Evolutionary conservation across 2,329 filamentous ascomycete species (phyloP), one percentile per base, ranked within the genome.

Genomic region (Sclerotiophoma versabilis): DNA sequence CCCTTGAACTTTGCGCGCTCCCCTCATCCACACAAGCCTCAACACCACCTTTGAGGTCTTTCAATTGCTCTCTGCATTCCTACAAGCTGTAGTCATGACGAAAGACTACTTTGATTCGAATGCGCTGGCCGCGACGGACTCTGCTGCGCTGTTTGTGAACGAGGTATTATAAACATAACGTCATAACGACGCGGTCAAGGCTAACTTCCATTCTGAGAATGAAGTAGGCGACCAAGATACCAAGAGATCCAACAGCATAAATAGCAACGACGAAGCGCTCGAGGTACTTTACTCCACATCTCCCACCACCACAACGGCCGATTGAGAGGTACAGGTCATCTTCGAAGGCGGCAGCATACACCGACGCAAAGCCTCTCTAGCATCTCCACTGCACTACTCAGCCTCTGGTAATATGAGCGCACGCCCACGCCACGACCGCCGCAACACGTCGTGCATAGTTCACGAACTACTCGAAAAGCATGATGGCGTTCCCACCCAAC

Each of bases 361-460:
- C 58, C 81, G 85, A 49, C 83, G 85, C 63, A 85, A 84, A 74
- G 85, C 85, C 17, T 87, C 85, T 3, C 76, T 87, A 17, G 82
- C 82, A 27, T 71, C 77, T 54, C 65, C 79, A 27, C 11, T 45
- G 2, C 49, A 58, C n/a, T 43, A 57, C 4, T 15, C 36, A 0
- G 29, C 30, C 19, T 30, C 37, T 5, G 54, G 47, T 44, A 58
- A 50, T 10, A 65, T 65, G 55, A 49, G 50, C 19, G 69, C 71
- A 25, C 72, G 74, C 20, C 69, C 76, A 12, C 55, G 75, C 54
- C 59, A 75, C 75, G 49, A 54, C 33, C 71, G 58, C 62, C 75
- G 60, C 23, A 69, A 72, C 26, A 87, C 85, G 2, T 80, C 83
- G 53, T 88, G 86, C 65, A 85, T 87, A 57, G 84, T 88, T 3